Evolutionary conservation across 148 eudicot genomes (phyloP), one percentile per base, ranked within the genome.

Genomic region (Rhododendron griersonianum): DNA sequence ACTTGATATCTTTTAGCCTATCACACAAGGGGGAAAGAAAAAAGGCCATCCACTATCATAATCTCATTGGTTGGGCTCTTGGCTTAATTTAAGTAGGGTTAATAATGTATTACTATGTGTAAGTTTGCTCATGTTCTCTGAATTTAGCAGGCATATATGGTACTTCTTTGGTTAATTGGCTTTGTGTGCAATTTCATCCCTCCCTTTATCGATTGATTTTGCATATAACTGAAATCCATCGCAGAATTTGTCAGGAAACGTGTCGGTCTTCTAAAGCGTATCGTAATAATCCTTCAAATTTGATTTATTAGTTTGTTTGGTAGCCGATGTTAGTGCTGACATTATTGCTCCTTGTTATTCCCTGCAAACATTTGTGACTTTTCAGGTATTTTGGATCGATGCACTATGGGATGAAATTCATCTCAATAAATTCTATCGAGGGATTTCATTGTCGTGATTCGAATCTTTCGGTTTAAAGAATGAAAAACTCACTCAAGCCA

Each of bases 1-100:
- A 33, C 47, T 11, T 30, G 21, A 35, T 35, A 1, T 53, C 48
- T 19, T 71, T 57, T 55, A 80, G 77, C 83, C 83, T 73, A 28
- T 51, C 84, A 75, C 80, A 57, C 3, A 82, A 23, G 21, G 19
- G 18, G 4, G 41, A 37, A n/a, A 13, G n/a, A 11, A 16, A 11
- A 30, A 80, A 53, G 14, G 83, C 65, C 59, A 50, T 37, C 65
- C 65, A 16, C 83, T 16, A 11, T 16, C 75, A 25, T 4, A 19
- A 67, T 85, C 80, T 84, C 67, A 88, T 84, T 86, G 84, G 86
- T 85, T 89, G 86, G 86, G 84, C 82, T 41, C 7, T 84, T 89
- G 18, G 84, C 81, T 35, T 41, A 73, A 71, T 71, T 30, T 55
- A 44, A 25, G 14, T 67, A 67, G 57, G 25, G 21, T 15, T n/a